These are phyloP conservation scores for Plasmodium coatneyi DNA, from an alignment of 169 alveolate species.

Conservation along the genomic window DNA sequence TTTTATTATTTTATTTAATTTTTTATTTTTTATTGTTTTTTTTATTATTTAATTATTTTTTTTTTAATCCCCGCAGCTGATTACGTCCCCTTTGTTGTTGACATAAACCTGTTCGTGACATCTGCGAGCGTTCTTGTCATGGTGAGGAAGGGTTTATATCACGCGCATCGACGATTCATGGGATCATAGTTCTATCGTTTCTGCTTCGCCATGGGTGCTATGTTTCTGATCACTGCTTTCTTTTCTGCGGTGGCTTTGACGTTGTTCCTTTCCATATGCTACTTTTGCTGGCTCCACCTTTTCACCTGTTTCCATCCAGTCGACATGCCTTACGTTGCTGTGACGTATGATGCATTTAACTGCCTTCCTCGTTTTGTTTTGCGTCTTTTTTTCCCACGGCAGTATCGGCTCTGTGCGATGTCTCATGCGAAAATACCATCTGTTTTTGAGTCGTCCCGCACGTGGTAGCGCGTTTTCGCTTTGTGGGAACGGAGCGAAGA, in stretches of 20 bases:
- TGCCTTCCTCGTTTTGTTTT: background rate
- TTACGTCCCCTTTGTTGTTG: background rate
- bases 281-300: background rate
- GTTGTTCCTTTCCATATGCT: background rate
- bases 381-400: background rate
- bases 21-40: background rate
- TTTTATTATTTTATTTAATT: background rate
- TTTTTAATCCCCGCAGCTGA: background rate
- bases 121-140: background rate
- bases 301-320: background rate
- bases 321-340: background rate
- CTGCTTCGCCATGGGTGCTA: background rate
- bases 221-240: too few species aligned
- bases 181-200: background rate
- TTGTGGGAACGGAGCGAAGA: background rate
- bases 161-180: background rate
- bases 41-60: too few species aligned
- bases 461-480: background rate
- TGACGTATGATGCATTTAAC: background rate
- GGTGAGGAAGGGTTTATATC: background rate
- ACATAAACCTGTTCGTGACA: background rate
- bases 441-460: background rate
- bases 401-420: background rate
- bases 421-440: background rate
- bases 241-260: background rate